These are phyloP conservation scores for Mucor irregularis DNA, from an alignment of 371 early-diverging fungal species.

Conservation along the genomic window DNA sequence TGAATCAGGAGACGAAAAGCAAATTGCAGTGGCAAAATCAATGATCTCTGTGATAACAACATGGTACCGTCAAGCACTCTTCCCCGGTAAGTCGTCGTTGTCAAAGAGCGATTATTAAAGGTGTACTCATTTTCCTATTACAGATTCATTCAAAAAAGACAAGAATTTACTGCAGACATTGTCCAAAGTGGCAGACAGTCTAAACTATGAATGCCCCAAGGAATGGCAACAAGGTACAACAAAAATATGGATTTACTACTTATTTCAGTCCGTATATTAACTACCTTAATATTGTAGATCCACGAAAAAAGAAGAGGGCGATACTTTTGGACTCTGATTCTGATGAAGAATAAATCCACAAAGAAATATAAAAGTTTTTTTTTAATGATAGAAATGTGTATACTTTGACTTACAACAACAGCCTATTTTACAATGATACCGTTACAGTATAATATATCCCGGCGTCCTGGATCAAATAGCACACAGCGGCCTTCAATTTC, in stretches of 20 bases:
- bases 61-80: slow-evolving; percentile 16
- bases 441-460: too few species aligned
- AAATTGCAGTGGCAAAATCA: not conserved
- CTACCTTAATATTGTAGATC: not conserved
- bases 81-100: slow-evolving; percentile 1
- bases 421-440: too few species aligned
- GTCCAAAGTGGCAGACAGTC: slow-evolving; percentile 1
- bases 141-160: slow-evolving; percentile 21
- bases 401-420: too few species aligned
- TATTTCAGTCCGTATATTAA: too few species aligned
- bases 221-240: slow-evolving; percentile 28
- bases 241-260: too few species aligned
- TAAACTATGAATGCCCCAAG: slow-evolving; percentile 20
- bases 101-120: not conserved
- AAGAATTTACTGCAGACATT: slow-evolving; percentile 6
- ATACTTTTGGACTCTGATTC: slow-evolving; percentile 6
- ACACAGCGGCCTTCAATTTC: too few species aligned
- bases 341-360: too few species aligned
- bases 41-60: not conserved
- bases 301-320: slow-evolving; percentile 8
- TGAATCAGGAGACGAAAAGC: slow-evolving; percentile 1
- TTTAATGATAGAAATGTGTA: too few species aligned
- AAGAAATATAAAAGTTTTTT: too few species aligned
- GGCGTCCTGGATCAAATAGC: too few species aligned
- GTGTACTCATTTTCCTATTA: not conserved